These are phyloP conservation scores for Phytophthora sansomeana DNA, from an alignment of 352 stramenopile genomes.

Conservation along the genomic window DNA sequence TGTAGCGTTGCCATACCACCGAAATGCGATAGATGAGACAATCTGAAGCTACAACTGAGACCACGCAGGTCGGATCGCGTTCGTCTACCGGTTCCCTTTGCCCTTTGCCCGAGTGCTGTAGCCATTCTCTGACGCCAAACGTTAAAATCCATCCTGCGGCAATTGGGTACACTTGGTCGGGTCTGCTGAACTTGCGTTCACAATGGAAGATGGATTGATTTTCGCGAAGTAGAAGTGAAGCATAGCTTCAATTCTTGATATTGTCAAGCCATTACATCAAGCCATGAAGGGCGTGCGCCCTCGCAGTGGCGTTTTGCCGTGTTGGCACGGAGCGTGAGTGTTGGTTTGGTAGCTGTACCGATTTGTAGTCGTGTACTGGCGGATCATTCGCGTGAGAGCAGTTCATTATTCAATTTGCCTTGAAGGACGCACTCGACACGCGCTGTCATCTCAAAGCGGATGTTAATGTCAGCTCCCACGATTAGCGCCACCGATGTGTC, in stretches of 20 bases:
- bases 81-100: conserved; percentile 21
- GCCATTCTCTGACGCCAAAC: conserved; percentile 9
- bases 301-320: conserved; percentile 5
- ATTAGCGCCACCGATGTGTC: conserved; percentile 42
- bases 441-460: conserved; percentile 15
- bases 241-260: conserved; percentile 40
- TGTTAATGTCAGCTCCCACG: conserved; percentile 30
- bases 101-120: neutral
- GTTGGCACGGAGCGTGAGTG: conserved; percentile 24
- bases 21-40: conserved; percentile 39
- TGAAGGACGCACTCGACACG: conserved; percentile 14
- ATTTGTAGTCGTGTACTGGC: conserved; percentile 3
- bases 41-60: conserved; percentile 27
- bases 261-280: conserved; percentile 36
- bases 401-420: conserved; percentile 34
- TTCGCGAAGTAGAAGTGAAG: neutral
- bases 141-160: conserved; percentile 24
- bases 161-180: conserved; percentile 26
- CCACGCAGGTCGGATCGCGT: conserved; percentile 7
- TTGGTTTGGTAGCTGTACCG: conserved; percentile 25
- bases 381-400: conserved; percentile 9
- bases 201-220: conserved; percentile 18
- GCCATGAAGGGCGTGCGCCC: conserved; percentile 1
- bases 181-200: conserved; percentile 3
- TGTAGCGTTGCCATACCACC: conserved; percentile 10